Percentiles rank a stretch among this genome's conserved stretches.
Evolutionary conservation across 1,139 yeast genomes (phyloP).

Genomic region (Sugiyamaella neomexicana): DNA sequence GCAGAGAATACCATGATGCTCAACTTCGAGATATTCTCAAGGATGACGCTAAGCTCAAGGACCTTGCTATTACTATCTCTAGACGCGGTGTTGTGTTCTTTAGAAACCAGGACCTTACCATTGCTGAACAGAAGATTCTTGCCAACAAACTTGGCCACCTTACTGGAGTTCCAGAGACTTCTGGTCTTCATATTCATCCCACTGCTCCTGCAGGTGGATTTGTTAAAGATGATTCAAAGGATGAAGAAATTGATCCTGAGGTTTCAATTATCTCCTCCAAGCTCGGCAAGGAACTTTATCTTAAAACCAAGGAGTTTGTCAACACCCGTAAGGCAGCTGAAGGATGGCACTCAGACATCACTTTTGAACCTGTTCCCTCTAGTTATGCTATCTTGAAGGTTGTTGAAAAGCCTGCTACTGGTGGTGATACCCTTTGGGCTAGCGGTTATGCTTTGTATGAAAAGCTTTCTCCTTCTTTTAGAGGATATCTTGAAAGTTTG

Average conservation of each 20-base stretch:
- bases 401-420: slow-evolving; percentile 46
- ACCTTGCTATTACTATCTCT: slow-evolving; percentile 61
- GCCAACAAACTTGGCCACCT: slow-evolving; percentile 61
- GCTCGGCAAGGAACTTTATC: slow-evolving; percentile 29
- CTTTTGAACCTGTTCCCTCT: slow-evolving; percentile 49
- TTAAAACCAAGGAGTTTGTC: slow-evolving; percentile 17
- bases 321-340: slow-evolving; percentile 13
- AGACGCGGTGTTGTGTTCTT: slow-evolving; percentile 68
- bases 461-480: slow-evolving; percentile 47
- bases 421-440: slow-evolving; percentile 51
- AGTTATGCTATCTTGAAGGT: slow-evolving; percentile 47
- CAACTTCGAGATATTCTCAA: slow-evolving; percentile 51
- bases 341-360: slow-evolving; percentile 51
- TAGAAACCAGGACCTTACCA: slow-evolving; percentile 62
- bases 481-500: slow-evolving; percentile 45
- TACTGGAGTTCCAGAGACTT: slow-evolving; percentile 65
- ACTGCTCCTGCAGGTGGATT: slow-evolving; percentile 36
- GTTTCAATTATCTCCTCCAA: slow-evolving; percentile 33
- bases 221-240: slow-evolving; percentile 23
- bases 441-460: slow-evolving; percentile 51
- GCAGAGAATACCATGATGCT: slow-evolving; percentile 33
- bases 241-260: slow-evolving; percentile 27
- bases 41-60: slow-evolving; percentile 48
- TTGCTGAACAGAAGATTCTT: slow-evolving; percentile 51
- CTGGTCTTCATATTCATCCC: slow-evolving; percentile 55